phyloP scores from a whole-genome alignment of 257 asterid genomes.

The Solanum tacnaense region DNA sequence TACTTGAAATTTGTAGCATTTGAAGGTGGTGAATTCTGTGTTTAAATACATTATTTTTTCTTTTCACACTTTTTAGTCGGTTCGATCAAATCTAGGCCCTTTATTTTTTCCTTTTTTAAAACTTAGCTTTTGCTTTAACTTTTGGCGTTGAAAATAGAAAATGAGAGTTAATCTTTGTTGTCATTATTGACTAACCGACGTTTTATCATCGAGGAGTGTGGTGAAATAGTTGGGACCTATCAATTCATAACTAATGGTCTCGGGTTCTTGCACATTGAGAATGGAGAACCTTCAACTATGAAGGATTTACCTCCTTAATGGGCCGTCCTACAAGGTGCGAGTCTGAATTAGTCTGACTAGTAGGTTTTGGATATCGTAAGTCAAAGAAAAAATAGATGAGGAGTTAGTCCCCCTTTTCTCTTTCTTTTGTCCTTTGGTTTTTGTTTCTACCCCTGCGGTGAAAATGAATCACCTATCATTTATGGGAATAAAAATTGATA shows the following conservation, averaged over 20 bases:
- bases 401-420: not conserved
- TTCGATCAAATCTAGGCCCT: not conserved
- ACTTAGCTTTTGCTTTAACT: not conserved
- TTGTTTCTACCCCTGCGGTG: not conserved
- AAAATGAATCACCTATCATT: not conserved
- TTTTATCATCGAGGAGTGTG: not conserved
- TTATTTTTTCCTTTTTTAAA: not conserved
- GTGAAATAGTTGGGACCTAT: not conserved
- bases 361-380: not conserved
- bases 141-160: not conserved
- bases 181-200: not conserved
- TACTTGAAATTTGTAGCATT: not conserved
- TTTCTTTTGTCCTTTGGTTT: not conserved
- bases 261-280: not conserved
- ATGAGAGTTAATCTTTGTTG: not conserved
- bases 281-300: not conserved
- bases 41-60: not conserved
- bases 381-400: not conserved
- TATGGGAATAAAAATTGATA: not conserved
- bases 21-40: not conserved
- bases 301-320: not conserved
- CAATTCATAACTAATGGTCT: not conserved
- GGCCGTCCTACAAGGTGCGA: not conserved
- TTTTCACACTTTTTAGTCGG: not conserved
- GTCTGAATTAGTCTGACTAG: not conserved